Percentiles rank a stretch among this genome's conserved stretches.
These are phyloP conservation scores for Amylocystis lapponica DNA, from an alignment of 768 basidiomycete species.

Conservation along the genomic window DNA sequence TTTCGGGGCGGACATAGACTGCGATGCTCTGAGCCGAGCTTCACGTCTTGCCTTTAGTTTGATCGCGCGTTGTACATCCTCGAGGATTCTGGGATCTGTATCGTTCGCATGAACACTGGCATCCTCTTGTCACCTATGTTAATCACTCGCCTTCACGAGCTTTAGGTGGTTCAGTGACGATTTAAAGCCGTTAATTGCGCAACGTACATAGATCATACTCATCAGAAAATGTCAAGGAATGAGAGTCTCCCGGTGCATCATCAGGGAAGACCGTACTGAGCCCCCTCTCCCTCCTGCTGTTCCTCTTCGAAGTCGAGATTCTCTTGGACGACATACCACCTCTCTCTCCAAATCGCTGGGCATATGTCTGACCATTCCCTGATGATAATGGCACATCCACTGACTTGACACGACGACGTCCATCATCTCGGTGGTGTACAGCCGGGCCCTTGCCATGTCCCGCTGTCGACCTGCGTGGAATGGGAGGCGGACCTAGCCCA, in stretches of 20 bases:
- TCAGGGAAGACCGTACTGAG: slow-evolving; percentile 1
- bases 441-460: slow-evolving; percentile 4
- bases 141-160: slow-evolving; percentile 65
- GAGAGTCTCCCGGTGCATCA: slow-evolving; percentile 3
- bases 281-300: slow-evolving; percentile 9
- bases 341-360: not conserved
- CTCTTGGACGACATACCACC: slow-evolving; percentile 9
- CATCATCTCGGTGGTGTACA: slow-evolving; percentile 13
- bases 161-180: slow-evolving; percentile 21
- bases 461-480: slow-evolving; percentile 8
- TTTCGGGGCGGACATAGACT: slow-evolving; percentile 20
- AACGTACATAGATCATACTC: slow-evolving; percentile 74
- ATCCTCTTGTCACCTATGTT: not conserved
- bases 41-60: slow-evolving; percentile 71
- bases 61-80: slow-evolving; percentile 74
- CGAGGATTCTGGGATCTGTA: slow-evolving; percentile 72
- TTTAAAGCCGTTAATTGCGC: not conserved
- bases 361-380: not conserved
- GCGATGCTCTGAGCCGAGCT: slow-evolving; percentile 43
- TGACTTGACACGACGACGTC: slow-evolving; percentile 26
- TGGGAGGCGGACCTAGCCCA: slow-evolving; percentile 24
- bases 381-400: slow-evolving; percentile 14
- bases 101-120: not conserved
- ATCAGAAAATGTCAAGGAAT: slow-evolving; percentile 47
- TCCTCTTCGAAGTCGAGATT: slow-evolving; percentile 7